Conservation (phyloP, 2,329 filamentous ascomycete genomes). For the Fusarium abutilonis region DNA sequence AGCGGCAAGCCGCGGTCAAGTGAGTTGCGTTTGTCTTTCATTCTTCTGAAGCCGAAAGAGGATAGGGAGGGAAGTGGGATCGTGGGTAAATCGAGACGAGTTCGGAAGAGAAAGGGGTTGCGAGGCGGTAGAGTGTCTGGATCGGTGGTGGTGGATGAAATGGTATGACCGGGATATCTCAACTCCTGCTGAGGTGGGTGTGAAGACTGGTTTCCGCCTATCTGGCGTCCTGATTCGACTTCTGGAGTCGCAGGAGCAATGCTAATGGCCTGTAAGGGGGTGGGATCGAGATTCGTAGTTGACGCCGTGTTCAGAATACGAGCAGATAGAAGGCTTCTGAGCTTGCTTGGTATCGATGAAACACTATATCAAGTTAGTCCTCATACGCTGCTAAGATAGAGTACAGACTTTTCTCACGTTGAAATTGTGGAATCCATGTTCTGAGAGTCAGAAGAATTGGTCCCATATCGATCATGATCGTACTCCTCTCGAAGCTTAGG, state of each 20-base stretch:
- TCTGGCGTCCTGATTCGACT: slow-evolving; percentile 19
- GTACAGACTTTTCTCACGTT: slow-evolving; percentile 28
- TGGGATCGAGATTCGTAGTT: slow-evolving; percentile 9
- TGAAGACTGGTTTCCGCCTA: neutral
- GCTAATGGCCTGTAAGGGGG: slow-evolving; percentile 5
- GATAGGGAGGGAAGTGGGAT: slow-evolving; percentile 37
- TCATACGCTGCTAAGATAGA: neutral
- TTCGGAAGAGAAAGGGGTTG: slow-evolving; percentile 52
- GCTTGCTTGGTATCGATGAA: slow-evolving; percentile 35
- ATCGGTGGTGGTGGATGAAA: slow-evolving; percentile 3
- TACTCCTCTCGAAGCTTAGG: slow-evolving; percentile 54
- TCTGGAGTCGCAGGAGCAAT: slow-evolving; percentile 8
- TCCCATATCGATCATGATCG: slow-evolving; percentile 48
- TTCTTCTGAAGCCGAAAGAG: slow-evolving; percentile 29
- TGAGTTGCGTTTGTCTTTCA: slow-evolving; percentile 10
- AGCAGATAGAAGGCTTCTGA: slow-evolving; percentile 36
- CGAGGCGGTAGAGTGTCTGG: slow-evolving; percentile 28
- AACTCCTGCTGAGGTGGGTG: neutral
- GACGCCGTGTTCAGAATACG: slow-evolving; percentile 34
- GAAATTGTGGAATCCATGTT: slow-evolving; percentile 33
- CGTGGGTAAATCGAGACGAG: slow-evolving; percentile 43
- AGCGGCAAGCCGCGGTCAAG: slow-evolving; percentile 20
- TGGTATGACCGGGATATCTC: slow-evolving; percentile 6
- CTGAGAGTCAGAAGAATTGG: slow-evolving; percentile 37
- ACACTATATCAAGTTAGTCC: slow-evolving; percentile 11